Base-by-base conservation (phyloP, 2,329 filamentous ascomycete genomes). In the Ophiosphaerella herpotricha region DNA sequence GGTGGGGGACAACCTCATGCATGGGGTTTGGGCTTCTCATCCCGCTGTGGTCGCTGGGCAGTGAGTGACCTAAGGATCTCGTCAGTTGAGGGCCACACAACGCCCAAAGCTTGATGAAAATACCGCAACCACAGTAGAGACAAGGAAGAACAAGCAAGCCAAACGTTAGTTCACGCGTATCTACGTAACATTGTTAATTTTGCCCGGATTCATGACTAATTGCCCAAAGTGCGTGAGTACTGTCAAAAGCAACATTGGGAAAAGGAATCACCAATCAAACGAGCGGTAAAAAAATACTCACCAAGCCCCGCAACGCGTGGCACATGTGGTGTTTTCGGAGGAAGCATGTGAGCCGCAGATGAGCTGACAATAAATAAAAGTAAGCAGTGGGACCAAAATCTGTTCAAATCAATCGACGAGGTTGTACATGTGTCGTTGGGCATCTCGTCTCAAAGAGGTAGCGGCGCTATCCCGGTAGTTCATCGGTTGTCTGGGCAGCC, bases 401-500 rank as follows among this genome's bases (percentile, higher is more conserved):
- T 29, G 26, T 29, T 21, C 26, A 29, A 29, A 29, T 29, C 11
- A 7, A 11, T 5, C 11, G 26, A 11, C 9, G 26, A 29, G 26
- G 26, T 29, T 29, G 26, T 29, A 29, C 31, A 26, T 33, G n/a
- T 31, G 39, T 41, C 13, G 39, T 32, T 31, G 24, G 14, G 26
- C 11, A 29, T 29, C 42, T 46, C 51, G 46, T 49, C 32, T 52
- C 39, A 49, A 59, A 49, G 33, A 43, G 50, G 53, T 48, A 55
- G 51, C 29, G 51, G 36, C 37, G 26, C 33, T 33, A 50, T 39
- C 43, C 37, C 43, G 39, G 54, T 35, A 14, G 18, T 36, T 52
- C 41, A 32, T 48, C 52, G 48, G 57, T 64, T 60, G 57, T 56
- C 54, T 32, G 47, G 52, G 50, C 52, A 62, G 53, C 54, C 44